Evolutionary conservation across 352 stramenopile genomes (phyloP), one percentile per base, ranked within the genome.

Genomic region (Globisporangium cylindrosporum): DNA sequence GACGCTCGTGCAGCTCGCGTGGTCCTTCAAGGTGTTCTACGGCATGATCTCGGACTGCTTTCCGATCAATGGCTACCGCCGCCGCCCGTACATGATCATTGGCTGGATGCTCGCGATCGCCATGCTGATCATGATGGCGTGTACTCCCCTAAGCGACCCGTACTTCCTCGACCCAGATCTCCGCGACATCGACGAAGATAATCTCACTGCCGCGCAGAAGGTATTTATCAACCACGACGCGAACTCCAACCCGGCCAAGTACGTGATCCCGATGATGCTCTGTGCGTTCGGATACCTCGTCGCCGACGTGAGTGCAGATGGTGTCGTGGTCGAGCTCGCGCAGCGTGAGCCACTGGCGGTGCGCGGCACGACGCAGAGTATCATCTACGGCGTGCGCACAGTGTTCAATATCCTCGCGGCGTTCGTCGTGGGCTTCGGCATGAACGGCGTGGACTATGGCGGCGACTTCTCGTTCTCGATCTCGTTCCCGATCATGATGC

Each of bases 11-110:
- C 56, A 55, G 32, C 51, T 79, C 3, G 64, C 72, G 6, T 91
- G 83, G 83, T 86, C 79, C 59, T 86, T 87, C 62, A 91, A 91
- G 65, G 73, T 87, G 15, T 80, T 90, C 55, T 75, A 85, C 58
- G 79, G 79, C 27, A 82, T 91, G n/a, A 22, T 91, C 5, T 82
- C 79, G 1, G 82, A 91, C 65, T 84, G 76, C 57, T 84, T 88
- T 43, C 82, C 82, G 20, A 74, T 91, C 58, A 69, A 66, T 29
- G 59, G 54, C 36, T 78, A 58, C 29, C 69, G 73, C 12, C 65
- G 72, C 1, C 75, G 75, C 15, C 38, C 74, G 62, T 80, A 72
- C 55, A 80, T 80, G 58, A 55, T 79, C 3, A 38, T 79, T 24
- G 72, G 70, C 56, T 63, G 82, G 82, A 7, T 78, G 4, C 25